These are phyloP conservation scores for Fonsecaea nubica DNA, from an alignment of 2,329 filamentous ascomycete genomes.

Conservation along the genomic window DNA sequence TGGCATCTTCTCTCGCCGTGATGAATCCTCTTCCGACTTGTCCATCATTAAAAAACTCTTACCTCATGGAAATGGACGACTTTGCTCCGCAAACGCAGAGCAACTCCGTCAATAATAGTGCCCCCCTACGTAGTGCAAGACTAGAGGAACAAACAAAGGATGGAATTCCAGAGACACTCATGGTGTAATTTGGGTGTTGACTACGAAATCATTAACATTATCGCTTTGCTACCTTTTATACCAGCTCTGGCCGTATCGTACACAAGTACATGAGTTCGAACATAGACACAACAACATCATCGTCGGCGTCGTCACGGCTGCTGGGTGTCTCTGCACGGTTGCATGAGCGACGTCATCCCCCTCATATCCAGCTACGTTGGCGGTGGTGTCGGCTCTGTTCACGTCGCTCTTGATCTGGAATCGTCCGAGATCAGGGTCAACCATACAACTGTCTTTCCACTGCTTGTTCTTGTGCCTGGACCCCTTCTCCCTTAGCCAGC, in stretches of 20 bases:
- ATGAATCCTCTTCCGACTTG: neutral
- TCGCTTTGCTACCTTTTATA: neutral
- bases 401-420: neutral
- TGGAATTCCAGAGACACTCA: neutral
- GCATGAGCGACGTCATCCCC: neutral
- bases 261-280: neutral
- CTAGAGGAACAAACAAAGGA: neutral
- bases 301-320: neutral
- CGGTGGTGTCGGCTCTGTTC: neutral
- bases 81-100: neutral
- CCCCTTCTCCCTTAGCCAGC: neutral
- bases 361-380: neutral
- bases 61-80: slow-evolving; percentile 1
- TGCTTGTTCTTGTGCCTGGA: neutral
- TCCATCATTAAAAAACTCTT: neutral
- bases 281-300: slow-evolving; percentile 4
- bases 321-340: neutral
- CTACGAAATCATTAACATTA: slow-evolving; percentile 2
- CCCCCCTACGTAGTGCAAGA: neutral
- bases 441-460: neutral
- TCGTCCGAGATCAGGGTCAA: neutral
- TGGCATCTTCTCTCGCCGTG: neutral
- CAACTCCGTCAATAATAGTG: neutral
- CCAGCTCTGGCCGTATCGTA: neutral
- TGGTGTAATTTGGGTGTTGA: neutral